Evolutionary conservation across 768 basidiomycete genomes (phyloP), one percentile per base, ranked within the genome.

Genomic region (Termitomyces sp.): DNA sequence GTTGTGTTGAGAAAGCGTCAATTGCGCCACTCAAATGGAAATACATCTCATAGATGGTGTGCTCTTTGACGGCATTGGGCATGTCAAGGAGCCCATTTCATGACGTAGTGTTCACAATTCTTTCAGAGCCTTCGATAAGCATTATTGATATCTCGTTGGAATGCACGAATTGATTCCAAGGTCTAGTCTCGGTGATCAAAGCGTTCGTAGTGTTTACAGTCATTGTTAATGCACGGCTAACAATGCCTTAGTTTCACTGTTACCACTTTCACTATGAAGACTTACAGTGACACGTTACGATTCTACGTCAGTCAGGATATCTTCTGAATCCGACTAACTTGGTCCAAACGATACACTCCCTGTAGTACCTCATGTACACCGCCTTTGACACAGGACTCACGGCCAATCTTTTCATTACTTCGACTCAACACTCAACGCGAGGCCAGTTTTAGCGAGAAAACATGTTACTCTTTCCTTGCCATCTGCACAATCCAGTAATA

Each of bases 341-440:
- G 5, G 9, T 43, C 43, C 15, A 56, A 56, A 43, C 11, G 5
- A 38, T 32, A 5, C 32, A 37, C 15, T 37, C 31, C 9, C 5
- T 42, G 12, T 14, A 60, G 59, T 36, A 34, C 11, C 47, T 52
- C 15, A 5, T 36, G 32, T 60, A 60, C 34, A 60, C 25, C 20
- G 59, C 51, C 8, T 60, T 60, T 14, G 51, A 42, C 12, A 37
- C 51, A 43, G 59, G 50, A 25, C 34, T 34, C 6, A 34, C 42
- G 5, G 59, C 51, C 29, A 51, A 60, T 20, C 10, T 53, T 32
- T 43, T 47, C 36, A 53, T 53, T n/a, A 60, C 51, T 20, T 15
- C n/a, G n/a, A n/a, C n/a, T n/a, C 61, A 40, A 57, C 54, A 12
- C 61, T 62, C 20, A 62, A 62, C 32, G 56, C 42, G n/a, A 57